Evolutionary conservation across 78 protist genomes (phyloP).

Genomic region (Planoprotostelium fungivorum): DNA sequence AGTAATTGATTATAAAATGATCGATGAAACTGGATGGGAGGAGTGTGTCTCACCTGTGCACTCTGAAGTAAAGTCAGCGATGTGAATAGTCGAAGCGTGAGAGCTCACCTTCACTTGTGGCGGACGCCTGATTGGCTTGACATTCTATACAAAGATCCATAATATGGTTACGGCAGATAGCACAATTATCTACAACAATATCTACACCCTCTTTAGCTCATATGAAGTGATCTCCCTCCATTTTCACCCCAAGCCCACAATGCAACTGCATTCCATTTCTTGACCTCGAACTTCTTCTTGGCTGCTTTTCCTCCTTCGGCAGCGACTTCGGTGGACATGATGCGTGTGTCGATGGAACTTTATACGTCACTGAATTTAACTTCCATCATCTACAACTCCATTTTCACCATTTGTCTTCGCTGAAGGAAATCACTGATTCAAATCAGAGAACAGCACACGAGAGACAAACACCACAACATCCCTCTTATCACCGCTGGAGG

Average conservation of each 20-base stretch:
- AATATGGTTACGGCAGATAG: constrained; percentile 96
- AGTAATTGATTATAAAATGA: neutral
- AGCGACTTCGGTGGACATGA: no score
- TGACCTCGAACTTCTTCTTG: constrained; percentile 83
- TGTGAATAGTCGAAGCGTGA: neutral
- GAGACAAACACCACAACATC: no score
- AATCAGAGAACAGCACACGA: no score
- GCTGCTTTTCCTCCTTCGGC: constrained; percentile 7
- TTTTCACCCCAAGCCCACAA: constrained; percentile 97
- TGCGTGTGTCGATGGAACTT: no score
- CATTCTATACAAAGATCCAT: constrained; percentile 95
- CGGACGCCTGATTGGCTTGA: constrained; percentile 92
- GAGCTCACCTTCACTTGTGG: constrained; percentile 81
- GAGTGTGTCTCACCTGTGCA: neutral
- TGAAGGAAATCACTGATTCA: no score
- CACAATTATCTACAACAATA: constrained; percentile 94
- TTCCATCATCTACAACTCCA: no score
- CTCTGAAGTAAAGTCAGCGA: neutral
- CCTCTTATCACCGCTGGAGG: no score
- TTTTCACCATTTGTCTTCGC: no score
- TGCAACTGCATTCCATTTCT: constrained; percentile 97
- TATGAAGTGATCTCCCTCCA: no score
- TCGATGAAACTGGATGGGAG: neutral
- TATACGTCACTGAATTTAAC: no score
- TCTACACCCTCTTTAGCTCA: constrained; percentile 28